These are phyloP conservation scores for Cystobasidium tubakii DNA, from an alignment of 768 basidiomycete species.

Conservation along the genomic window DNA sequence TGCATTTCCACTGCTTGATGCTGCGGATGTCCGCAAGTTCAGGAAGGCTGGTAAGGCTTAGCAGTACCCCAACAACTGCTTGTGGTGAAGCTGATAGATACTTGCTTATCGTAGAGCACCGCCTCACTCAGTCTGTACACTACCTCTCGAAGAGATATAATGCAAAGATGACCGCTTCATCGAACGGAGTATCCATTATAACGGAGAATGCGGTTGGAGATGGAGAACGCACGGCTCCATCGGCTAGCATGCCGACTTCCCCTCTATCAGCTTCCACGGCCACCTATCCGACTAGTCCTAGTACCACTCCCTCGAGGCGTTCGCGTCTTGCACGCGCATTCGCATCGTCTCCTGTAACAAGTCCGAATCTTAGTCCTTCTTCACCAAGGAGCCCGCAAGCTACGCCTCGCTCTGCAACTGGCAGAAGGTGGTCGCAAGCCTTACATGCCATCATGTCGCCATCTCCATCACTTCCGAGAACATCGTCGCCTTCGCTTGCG, in stretches of 20 bases:
- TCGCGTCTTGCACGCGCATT: background rate
- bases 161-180: background rate
- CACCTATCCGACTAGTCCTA: background rate
- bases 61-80: too few species aligned
- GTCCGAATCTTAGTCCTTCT: background rate
- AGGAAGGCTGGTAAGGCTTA: background rate
- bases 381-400: background rate
- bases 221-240: background rate
- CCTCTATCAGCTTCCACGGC: background rate
- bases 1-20: background rate
- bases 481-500: background rate
- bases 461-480: slow-evolving; percentile 2
- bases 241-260: background rate
- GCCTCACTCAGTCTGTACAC: background rate
- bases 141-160: background rate
- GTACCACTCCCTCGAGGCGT: background rate
- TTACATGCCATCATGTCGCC: slow-evolving; percentile 22
- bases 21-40: background rate
- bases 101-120: background rate
- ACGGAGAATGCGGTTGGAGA: background rate
- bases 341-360: background rate
- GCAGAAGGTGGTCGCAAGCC: background rate
- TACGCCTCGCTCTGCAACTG: background rate
- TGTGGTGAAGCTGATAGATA: too few species aligned
- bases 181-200: background rate